Conservation (phyloP, 1,284 basidiomycete species). For the Coniferiporia sulphurascens region DNA sequence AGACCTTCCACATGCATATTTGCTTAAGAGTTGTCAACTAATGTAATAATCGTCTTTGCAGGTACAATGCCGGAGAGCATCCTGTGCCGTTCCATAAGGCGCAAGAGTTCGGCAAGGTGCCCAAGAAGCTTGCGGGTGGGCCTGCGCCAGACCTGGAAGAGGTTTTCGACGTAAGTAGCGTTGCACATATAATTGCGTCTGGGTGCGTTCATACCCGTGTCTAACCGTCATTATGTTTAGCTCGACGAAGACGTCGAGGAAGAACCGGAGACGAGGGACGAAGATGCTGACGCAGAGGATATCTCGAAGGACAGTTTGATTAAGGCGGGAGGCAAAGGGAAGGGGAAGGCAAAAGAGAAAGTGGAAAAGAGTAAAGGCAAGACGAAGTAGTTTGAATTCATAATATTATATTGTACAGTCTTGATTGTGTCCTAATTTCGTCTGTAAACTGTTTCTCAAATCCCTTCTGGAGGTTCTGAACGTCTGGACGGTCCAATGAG, state of each 20-base stretch:
- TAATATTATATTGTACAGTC: not conserved
- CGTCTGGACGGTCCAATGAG: not conserved
- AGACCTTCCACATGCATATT: conserved; percentile 1
- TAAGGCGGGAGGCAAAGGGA: conserved; percentile 37
- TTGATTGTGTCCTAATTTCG: too few relatives aligned
- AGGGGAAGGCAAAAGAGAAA: conserved; percentile 12
- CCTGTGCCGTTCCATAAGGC: conserved; percentile 91
- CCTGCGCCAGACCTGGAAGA: conserved; percentile 87
- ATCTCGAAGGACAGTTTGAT: conserved; percentile 49
- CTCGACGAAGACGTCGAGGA: conserved; percentile 40
- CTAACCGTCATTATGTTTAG: conserved; percentile 18
- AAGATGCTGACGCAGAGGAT: conserved; percentile 35
- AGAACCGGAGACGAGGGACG: conserved; percentile 31
- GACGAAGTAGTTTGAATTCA: not conserved
- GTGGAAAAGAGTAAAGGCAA: not conserved
- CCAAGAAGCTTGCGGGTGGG: conserved; percentile 72
- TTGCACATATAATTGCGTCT: too few relatives aligned
- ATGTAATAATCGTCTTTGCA: conserved; percentile 28
- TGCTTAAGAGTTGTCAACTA: conserved; percentile 4
- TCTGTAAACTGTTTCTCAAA: not conserved
- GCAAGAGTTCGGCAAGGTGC: conserved; percentile 66
- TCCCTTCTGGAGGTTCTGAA: not conserved
- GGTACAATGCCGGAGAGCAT: conserved; percentile 84
- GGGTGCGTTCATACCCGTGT: not conserved
- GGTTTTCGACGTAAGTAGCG: conserved; percentile 54